Evolutionary conservation across 2,329 filamentous ascomycete species (phyloP), one percentile per base, ranked within the genome.

Genomic region (Tetracladium maxilliforme): DNA sequence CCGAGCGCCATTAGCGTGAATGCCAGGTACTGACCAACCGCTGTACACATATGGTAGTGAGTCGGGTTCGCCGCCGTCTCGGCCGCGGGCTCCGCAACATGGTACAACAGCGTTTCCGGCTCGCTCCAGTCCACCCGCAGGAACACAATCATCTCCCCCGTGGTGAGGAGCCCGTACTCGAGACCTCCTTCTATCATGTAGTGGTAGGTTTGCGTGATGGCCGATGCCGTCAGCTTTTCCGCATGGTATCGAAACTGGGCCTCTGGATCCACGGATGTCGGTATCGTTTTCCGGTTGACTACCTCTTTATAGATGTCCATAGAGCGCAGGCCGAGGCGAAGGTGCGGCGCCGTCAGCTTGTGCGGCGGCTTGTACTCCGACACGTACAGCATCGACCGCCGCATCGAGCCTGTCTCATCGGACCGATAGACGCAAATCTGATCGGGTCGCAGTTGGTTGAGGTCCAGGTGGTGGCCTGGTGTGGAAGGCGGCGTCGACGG

Each of bases 321-420:
- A 21, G 26, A 31, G 15, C 23, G 30, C 1, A 64, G 45, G 16
- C 57, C 51, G 13, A 43, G 28, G 17, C 51, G 48, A 25, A 65
- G 52, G 32, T 58, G 47, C 10, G 33, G 34, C 19, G 47, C 38
- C 6, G 51, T 52, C 3, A 66, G 36, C 33, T 64, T 61, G 34
- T 61, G 48, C 0, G 55, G 58, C 10, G 52, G 34, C 41, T 62
- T 66, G 33, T 61, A 59, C 39, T 65, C 49, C 15, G 43, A 41
- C 21, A 57, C 30, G 13, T 16, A 13, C 25, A 13, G 16, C 25
- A 37, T 31, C 25, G 26, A 33, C 17, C 33, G 14, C 22, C 28
- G 33, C 21, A 25, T 31, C 26, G 26, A 33, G 15, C 27, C 31
- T 14, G 16, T 26, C 31, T 38, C 29, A 31, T 28, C 24, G 15